phyloP scores from a whole-genome alignment of 164 flowering plant species.

The Vitis cinerea region DNA sequence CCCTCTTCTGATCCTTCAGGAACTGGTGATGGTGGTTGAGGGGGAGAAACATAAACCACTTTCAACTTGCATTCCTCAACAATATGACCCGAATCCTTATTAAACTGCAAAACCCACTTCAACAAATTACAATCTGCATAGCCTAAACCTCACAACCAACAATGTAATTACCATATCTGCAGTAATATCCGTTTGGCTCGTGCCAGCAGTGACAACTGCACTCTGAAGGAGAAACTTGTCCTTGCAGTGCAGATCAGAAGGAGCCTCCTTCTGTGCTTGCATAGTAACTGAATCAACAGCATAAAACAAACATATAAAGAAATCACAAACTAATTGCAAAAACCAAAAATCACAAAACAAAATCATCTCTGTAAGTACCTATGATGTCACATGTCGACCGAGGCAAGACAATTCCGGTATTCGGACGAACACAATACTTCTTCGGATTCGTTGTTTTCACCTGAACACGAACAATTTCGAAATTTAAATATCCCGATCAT shows the following conservation, averaged over 20 bases:
- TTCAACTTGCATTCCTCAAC: conserved; percentile 68
- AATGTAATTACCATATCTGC: conserved; percentile 44
- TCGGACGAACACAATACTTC: conserved; percentile 81
- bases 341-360: too few species aligned
- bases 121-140: conserved; percentile 1
- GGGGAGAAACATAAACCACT: conserved; percentile 61
- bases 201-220: conserved; percentile 31
- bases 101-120: conserved; percentile 35
- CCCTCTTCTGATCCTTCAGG: conserved; percentile 66
- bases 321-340: too few species aligned
- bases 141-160: background rate
- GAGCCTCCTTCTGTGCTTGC: conserved; percentile 62
- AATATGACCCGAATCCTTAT: conserved; percentile 52
- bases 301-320: too few species aligned
- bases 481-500: background rate
- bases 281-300: conserved; percentile 46
- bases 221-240: conserved; percentile 64
- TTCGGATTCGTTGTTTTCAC: conserved; percentile 82
- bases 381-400: conserved; percentile 55
- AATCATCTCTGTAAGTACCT: conserved; percentile 28
- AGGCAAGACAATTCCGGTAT: conserved; percentile 63
- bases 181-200: conserved; percentile 38
- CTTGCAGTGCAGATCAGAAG: conserved; percentile 51
- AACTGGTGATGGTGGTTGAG: conserved; percentile 62
- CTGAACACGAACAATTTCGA: conserved; percentile 27